Evolutionary conservation across 176 grass and related monocot genomes (phyloP).

Genomic region (Zoysia japonica): DNA sequence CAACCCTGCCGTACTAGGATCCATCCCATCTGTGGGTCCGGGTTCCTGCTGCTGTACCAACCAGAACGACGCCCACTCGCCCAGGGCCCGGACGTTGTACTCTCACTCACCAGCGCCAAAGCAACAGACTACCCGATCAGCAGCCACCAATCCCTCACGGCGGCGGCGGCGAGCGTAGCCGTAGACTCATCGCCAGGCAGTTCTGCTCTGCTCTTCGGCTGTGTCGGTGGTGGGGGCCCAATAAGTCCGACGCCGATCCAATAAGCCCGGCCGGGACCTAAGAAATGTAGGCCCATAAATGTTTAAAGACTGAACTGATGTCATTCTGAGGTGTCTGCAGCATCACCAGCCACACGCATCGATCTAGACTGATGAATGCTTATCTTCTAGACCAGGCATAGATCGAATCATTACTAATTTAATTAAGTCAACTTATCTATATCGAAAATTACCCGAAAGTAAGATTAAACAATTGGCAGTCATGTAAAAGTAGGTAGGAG

Average conservation of each 20-base stretch:
- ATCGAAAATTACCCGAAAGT: background rate
- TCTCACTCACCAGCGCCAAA: background rate
- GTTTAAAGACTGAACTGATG: background rate
- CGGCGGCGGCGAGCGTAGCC: background rate
- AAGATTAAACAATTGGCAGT: background rate
- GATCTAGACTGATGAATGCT: background rate
- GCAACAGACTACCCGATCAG: background rate
- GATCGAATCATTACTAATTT: background rate
- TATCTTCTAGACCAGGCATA: background rate
- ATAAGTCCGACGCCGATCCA: background rate
- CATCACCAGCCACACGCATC: background rate
- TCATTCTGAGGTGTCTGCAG: background rate
- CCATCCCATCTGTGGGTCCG: background rate
- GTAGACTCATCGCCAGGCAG: background rate
- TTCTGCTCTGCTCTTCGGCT: background rate
- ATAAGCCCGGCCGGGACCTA: background rate
- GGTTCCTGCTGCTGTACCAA: background rate
- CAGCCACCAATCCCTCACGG: background rate
- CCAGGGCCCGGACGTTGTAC: constrained; percentile 9
- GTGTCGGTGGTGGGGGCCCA: background rate
- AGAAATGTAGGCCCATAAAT: background rate
- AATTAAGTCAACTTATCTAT: background rate
- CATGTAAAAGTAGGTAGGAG: background rate
- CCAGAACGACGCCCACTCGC: background rate
- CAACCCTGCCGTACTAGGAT: background rate